Evolutionary conservation across 1,284 basidiomycete genomes (phyloP).

Genomic region (Ceratorhiza oryzae-sativae): DNA sequence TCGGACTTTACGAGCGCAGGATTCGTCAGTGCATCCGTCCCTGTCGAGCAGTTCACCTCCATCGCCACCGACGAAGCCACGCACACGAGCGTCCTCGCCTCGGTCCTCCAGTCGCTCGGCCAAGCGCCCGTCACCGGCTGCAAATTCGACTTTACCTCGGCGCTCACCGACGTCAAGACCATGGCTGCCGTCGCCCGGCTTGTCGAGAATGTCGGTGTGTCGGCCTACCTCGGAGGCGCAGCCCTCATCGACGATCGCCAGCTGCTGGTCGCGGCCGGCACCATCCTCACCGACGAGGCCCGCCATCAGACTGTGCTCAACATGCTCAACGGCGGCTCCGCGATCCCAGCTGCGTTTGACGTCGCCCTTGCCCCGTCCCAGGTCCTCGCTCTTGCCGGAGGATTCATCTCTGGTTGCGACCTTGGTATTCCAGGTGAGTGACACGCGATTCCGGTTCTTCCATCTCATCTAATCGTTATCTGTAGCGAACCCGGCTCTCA

Average conservation of each 20-base stretch:
- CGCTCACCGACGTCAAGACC: conserved; percentile 68
- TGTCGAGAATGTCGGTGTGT: conserved; percentile 81
- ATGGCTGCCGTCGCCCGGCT: conserved; percentile 78
- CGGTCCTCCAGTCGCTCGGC: conserved; percentile 62
- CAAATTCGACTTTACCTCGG: conserved; percentile 71
- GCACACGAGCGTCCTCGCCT: conserved; percentile 60
- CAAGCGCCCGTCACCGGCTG: conserved; percentile 63
- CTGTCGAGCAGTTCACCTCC: conserved; percentile 65
- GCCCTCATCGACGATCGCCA: conserved; percentile 68
- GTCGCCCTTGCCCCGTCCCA: conserved; percentile 70
- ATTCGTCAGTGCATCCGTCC: conserved; percentile 63
- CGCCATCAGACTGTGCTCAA: conserved; percentile 83
- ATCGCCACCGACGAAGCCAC: conserved; percentile 71
- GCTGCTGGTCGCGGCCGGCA: conserved; percentile 71
- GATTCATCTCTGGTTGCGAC: conserved; percentile 77
- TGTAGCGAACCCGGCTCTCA: conserved; percentile 66
- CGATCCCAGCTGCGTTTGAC: conserved; percentile 75
- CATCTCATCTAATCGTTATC: conserved; percentile 9
- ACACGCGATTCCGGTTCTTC: background rate
- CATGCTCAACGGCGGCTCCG: conserved; percentile 65
- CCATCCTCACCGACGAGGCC: conserved; percentile 82
- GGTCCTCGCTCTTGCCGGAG: conserved; percentile 74
- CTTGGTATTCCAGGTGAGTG: conserved; percentile 63
- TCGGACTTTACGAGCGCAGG: conserved; percentile 74
- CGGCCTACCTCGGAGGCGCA: conserved; percentile 76